Evolutionary conservation across 2,329 filamentous ascomycete genomes (phyloP).

Genomic region (Stagonosporopsis cucurbitacearum): DNA sequence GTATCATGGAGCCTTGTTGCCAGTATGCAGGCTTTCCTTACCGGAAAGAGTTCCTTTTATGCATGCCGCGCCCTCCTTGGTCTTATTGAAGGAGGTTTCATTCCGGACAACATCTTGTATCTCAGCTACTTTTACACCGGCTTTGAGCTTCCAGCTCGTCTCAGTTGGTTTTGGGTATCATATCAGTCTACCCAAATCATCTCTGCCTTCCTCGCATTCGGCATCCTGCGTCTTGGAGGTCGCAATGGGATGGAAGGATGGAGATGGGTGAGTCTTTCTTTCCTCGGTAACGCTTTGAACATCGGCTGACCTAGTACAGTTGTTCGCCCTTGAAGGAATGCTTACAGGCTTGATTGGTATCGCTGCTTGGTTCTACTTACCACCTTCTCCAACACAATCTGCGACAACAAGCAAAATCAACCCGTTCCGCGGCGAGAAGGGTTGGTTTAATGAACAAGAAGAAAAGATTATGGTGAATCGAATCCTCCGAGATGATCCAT

Average conservation of each 20-base stretch:
- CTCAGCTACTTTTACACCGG: conserved; percentile 79
- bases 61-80: conserved; percentile 54
- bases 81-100: conserved; percentile 60
- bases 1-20: conserved; percentile 56
- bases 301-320: neutral
- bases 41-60: conserved; percentile 54
- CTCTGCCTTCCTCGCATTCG: conserved; percentile 63
- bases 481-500: conserved; percentile 62
- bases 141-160: conserved; percentile 69
- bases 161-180: conserved; percentile 75
- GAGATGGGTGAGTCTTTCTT: conserved; percentile 55
- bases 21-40: conserved; percentile 74
- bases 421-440: conserved; percentile 64
- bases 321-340: conserved; percentile 47
- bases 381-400: conserved; percentile 67
- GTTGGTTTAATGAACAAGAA: conserved; percentile 72
- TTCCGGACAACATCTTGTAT: conserved; percentile 70
- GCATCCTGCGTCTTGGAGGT: conserved; percentile 59
- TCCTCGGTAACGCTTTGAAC: conserved; percentile 41
- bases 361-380: conserved; percentile 48
- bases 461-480: conserved; percentile 74
- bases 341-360: conserved; percentile 48
- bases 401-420: conserved; percentile 51
- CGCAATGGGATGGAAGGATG: conserved; percentile 60
- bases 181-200: conserved; percentile 64